Base-by-base conservation (phyloP, 2,329 filamentous ascomycete genomes). In the Acarospora socialis region DNA sequence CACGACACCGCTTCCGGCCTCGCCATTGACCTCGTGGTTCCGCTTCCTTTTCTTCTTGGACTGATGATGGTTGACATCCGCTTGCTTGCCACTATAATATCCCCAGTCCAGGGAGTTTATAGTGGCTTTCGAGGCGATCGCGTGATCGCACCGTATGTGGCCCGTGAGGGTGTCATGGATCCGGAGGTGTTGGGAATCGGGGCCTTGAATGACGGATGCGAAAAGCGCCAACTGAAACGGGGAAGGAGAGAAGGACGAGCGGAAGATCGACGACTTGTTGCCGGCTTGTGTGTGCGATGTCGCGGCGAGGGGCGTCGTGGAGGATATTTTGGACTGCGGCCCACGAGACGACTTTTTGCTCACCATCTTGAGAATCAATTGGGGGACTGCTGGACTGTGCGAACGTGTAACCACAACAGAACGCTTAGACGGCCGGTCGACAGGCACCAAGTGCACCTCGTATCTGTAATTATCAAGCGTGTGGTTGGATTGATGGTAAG, bases 101-200 rank as follows among this genome's bases (percentile, higher is more conserved):
- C 63, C 63, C 64, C 64, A 68, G 28, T 65, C 60, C 28, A 68
- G 47, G 12, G 60, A 66, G 5, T 60, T 65, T 35, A 66, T 53
- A 4, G 49, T 52, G 35, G 61, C 55, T 40, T 59, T 62, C 17
- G 62, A 54, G 29, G 52, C 55, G 35, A 64, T 47, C 5, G 56
- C 53, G 53, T 66, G 55, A 44, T 67, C 63, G 44, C 62, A 66
- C 36, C 60, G 60, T 41, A 67, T 51, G 21, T 59, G 57, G 28
- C 60, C 61, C 22, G 61, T 65, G 35, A 49, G 55, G 24, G 60
- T 62, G 41, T 66, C 62, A 47, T 68, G 64, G 32, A 67, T 61
- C 36, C 64, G 60, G 32, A 68, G 50, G 40, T 65, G 61, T 40
- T 67, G 62, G 28, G 57, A 58, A 48, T 65, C 63, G 20, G 67